Evolutionary conservation across 768 basidiomycete species (phyloP).

Genomic region (Gymnopilus junonius): DNA sequence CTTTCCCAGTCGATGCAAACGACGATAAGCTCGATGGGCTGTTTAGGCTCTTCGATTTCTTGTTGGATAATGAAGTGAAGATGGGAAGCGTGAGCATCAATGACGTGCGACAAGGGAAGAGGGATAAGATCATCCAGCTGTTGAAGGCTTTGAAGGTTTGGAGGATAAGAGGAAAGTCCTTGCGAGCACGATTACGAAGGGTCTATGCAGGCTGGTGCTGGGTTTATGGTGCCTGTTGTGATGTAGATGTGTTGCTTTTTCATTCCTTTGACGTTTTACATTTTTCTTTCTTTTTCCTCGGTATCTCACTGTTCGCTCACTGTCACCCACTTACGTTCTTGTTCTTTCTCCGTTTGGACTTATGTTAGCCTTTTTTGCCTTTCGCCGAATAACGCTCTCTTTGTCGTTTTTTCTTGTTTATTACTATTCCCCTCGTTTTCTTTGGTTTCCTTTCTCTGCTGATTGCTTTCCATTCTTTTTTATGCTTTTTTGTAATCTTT

Average conservation of each 20-base stretch:
- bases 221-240: slow-evolving; percentile 22
- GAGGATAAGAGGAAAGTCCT: slow-evolving; percentile 65
- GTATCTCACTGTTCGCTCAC: neutral
- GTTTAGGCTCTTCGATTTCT: slow-evolving; percentile 89
- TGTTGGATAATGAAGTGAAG: slow-evolving; percentile 90
- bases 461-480: neutral
- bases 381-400: neutral
- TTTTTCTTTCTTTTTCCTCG: slow-evolving; percentile 4
- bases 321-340: neutral
- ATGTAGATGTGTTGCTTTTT: neutral
- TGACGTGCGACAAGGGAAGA: slow-evolving; percentile 83
- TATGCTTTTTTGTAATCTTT: neutral
- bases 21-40: slow-evolving; percentile 88
- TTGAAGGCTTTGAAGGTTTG: slow-evolving; percentile 76
- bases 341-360: neutral
- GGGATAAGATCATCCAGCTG: slow-evolving; percentile 81
- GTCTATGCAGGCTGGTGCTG: slow-evolving; percentile 19
- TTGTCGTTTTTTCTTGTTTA: neutral
- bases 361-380: neutral
- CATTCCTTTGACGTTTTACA: neutral
- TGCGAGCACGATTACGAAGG: slow-evolving; percentile 24
- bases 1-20: slow-evolving; percentile 67
- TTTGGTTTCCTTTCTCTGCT: neutral
- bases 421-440: neutral
- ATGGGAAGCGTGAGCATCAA: slow-evolving; percentile 94